A percentile compares a stretch with the other conserved stretches of the same genome.
Conservation (phyloP, 805 yeast genomes). For the Kodamaea sagamina region DNA sequence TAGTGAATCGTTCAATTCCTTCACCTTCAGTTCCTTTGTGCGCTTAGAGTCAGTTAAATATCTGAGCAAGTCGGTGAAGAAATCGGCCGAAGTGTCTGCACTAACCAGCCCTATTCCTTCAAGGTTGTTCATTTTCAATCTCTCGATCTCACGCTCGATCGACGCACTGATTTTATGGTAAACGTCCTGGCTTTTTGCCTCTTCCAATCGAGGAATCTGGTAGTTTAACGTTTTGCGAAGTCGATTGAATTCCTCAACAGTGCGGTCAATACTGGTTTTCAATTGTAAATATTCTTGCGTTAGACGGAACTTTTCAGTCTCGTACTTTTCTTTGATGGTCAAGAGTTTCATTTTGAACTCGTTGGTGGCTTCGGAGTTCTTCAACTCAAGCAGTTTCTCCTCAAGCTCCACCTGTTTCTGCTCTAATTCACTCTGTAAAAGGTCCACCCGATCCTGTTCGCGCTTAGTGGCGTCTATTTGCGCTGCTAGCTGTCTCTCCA, state of each 20-base stretch:
- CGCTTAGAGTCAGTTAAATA: constrained; percentile 16
- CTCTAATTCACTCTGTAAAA: constrained; percentile 13
- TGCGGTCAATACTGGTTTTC: constrained; percentile 11
- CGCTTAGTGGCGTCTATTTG: constrained; percentile 1
- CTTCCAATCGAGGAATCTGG: constrained; percentile 11
- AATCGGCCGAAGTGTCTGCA: constrained; percentile 10
- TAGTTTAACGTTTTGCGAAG: constrained; percentile 11
- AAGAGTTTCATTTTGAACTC: constrained; percentile 13
- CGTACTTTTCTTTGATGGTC: constrained; percentile 14
- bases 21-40: constrained; percentile 16
- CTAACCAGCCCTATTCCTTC: constrained; percentile 13
- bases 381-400: constrained; percentile 12
- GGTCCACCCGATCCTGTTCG: constrained; percentile 12
- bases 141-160: constrained; percentile 8
- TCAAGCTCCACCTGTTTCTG: constrained; percentile 13
- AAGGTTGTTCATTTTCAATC: constrained; percentile 11
- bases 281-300: constrained; percentile 14
- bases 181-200: constrained; percentile 13
- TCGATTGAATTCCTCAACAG: constrained; percentile 14
- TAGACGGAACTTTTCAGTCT: constrained; percentile 9
- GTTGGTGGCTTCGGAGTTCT: constrained; percentile 1
- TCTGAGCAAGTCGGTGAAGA: constrained; percentile 14
- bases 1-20: constrained; percentile 13
- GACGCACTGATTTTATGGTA: constrained; percentile 5
- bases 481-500: not conserved